Conservation (phyloP, 805 yeast species). For the Hanseniaspora meyeri region DNA sequence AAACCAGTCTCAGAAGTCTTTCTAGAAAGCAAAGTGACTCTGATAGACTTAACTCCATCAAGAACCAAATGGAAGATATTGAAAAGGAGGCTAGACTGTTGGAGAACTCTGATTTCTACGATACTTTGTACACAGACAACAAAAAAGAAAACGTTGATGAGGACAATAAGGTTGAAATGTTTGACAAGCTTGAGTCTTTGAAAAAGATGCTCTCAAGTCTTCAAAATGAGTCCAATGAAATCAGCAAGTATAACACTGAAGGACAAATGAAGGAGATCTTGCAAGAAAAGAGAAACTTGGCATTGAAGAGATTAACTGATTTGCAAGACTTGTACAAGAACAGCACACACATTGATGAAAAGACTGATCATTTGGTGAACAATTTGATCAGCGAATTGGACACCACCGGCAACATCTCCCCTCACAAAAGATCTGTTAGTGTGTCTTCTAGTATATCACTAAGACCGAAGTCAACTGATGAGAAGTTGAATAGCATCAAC, state of each 20-base stretch:
- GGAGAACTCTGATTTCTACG: slow-evolving; percentile 74
- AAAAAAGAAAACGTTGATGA: background rate
- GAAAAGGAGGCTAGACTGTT: slow-evolving; percentile 75
- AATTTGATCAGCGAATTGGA: slow-evolving; percentile 1
- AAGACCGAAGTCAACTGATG: slow-evolving; percentile 1
- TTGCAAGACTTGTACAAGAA: slow-evolving; percentile 57
- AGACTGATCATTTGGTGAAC: slow-evolving; percentile 5
- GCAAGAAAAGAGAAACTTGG: slow-evolving; percentile 48
- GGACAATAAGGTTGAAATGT: slow-evolving; percentile 24
- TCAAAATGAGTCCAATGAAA: slow-evolving; percentile 65
- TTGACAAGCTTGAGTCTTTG: slow-evolving; percentile 42
- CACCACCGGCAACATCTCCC: background rate
- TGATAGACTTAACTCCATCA: slow-evolving; percentile 55
- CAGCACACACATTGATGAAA: slow-evolving; percentile 36
- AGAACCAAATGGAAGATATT: slow-evolving; percentile 74
- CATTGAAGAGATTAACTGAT: slow-evolving; percentile 58
- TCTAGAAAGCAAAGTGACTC: slow-evolving; percentile 48
- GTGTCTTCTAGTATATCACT: background rate
- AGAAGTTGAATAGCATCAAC: slow-evolving; percentile 9
- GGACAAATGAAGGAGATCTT: slow-evolving; percentile 43
- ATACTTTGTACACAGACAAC: slow-evolving; percentile 22
- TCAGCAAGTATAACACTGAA: slow-evolving; percentile 49
- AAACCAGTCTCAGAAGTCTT: background rate
- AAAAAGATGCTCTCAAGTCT: slow-evolving; percentile 47
- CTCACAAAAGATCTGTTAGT: slow-evolving; percentile 2